Base-by-base conservation (phyloP, 129 eudicot genomes). In the Ambrosia artemisiifolia region DNA sequence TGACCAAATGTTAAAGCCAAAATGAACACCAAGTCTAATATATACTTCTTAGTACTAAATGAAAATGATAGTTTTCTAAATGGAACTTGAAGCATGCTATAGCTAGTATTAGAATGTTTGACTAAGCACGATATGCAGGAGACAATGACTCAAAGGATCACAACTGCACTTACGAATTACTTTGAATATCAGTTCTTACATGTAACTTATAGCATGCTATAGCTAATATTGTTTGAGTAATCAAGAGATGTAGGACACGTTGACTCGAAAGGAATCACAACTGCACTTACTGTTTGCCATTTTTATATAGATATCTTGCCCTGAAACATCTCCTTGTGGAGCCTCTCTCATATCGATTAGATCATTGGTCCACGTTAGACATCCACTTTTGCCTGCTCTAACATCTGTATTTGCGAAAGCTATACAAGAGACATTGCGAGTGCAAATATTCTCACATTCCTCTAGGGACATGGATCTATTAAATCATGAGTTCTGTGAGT, bases 291-390 rank as follows among this genome's bases (percentile, higher is more conserved):
- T 38, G 20, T 62, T 49, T 13, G 62, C 49, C 73, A 77, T 70
- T 47, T 61, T 81, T 32, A 84, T 72, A 63, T 72, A 81, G 40
- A 84, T 38, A 16, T 80, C 85, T 64, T 80, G 88, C 16, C 79
- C 88, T 63, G 61, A 46, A 51, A 5, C 18, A 18, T 19, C 62
- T 55, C 35, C 62, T 55, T 20, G 5, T 8, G 14, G 14, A 55
- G 56, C 72, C 0, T 56, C 44, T 61, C 82, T 59, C 3, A 81
- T 30, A 54, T 84, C 83, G 11, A 74, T 33, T 65, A 81, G 28
- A 2, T 73, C 70, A 59, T 54, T 43, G 53, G 63, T 65, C 88
- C 85, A 84, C 46, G 14, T 18, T 44, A 84, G 46, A 53, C 88
- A 84, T 17, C 88, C 88, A 38, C 36, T 42, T 68, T 40, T 30